Conservation (phyloP, 202 grass and related monocot genomes). For the Panicum virgatum region DNA sequence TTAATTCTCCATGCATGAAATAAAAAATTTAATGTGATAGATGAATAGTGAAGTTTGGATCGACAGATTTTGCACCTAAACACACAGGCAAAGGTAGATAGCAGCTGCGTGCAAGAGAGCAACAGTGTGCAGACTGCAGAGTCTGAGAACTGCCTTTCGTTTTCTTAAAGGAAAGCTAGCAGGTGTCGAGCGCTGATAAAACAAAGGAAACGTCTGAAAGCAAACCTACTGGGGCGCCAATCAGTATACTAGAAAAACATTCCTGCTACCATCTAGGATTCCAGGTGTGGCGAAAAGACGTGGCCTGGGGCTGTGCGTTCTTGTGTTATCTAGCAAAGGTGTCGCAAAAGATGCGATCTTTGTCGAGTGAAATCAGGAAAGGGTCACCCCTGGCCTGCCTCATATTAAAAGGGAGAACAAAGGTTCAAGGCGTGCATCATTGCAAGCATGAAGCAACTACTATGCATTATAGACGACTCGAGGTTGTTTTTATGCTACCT, state of each 20-base stretch:
- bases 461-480: background rate
- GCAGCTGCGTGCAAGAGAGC: too few relatives aligned
- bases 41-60: too few relatives aligned
- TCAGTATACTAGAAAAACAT: background rate
- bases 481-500: background rate
- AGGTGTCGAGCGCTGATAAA: background rate
- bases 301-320: background rate
- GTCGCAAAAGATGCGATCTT: conserved; percentile 9
- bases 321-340: background rate
- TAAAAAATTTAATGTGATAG: too few relatives aligned
- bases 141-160: background rate
- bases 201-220: conserved; percentile 22
- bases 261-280: background rate
- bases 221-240: background rate
- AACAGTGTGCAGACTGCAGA: background rate
- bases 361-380: conserved; percentile 17
- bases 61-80: too few relatives aligned
- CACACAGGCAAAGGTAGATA: too few relatives aligned
- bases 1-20: too few relatives aligned
- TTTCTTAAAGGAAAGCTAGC: background rate
- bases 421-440: background rate
- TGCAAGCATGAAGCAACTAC: too few relatives aligned
- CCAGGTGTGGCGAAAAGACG: background rate
- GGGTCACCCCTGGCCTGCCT: background rate
- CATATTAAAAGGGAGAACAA: background rate